Evolutionary conservation across 2,329 filamentous ascomycete species (phyloP).

Genomic region (Aspergillus pseudoglaucus): DNA sequence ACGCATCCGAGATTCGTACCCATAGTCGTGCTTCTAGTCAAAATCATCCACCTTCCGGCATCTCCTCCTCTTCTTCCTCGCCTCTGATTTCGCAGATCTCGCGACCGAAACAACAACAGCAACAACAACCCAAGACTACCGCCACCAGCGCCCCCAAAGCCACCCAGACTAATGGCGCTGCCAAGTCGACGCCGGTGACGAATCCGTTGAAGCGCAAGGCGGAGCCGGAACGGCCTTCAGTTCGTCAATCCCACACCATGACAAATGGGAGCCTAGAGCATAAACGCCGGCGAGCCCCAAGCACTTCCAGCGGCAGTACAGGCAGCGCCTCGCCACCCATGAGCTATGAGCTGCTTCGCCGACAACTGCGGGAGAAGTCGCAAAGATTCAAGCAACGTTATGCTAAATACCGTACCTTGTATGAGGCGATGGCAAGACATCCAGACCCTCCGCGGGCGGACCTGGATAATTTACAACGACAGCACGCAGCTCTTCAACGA

Average conservation of each 20-base stretch:
- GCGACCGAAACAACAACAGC: constrained; percentile 18
- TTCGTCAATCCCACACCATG: constrained; percentile 10
- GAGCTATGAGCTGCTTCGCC: constrained; percentile 29
- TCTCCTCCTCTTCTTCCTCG: constrained; percentile 42
- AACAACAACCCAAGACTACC: neutral
- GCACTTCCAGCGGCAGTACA: constrained; percentile 35
- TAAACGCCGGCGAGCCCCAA: constrained; percentile 33
- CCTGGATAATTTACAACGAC: constrained; percentile 47
- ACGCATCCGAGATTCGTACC: constrained; percentile 52
- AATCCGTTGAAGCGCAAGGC: constrained; percentile 39
- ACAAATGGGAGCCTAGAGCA: constrained; percentile 34
- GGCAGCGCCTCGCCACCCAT: constrained; percentile 36
- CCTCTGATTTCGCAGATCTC: constrained; percentile 37
- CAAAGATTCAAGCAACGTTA: constrained; percentile 52
- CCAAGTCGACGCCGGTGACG: constrained; percentile 18
- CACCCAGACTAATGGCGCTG: constrained; percentile 21
- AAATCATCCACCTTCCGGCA: constrained; percentile 30
- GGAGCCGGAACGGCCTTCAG: constrained; percentile 23
- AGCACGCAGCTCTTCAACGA: constrained; percentile 48
- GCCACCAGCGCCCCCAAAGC: constrained; percentile 15
- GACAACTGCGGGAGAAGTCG: constrained; percentile 36
- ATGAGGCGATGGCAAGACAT: constrained; percentile 40
- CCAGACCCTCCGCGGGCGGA: constrained; percentile 44
- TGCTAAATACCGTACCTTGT: constrained; percentile 51
- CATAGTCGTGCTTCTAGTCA: constrained; percentile 36